Evolutionary conservation across 208 protist species (phyloP).

Genomic region (Novymonas esmeraldas): DNA sequence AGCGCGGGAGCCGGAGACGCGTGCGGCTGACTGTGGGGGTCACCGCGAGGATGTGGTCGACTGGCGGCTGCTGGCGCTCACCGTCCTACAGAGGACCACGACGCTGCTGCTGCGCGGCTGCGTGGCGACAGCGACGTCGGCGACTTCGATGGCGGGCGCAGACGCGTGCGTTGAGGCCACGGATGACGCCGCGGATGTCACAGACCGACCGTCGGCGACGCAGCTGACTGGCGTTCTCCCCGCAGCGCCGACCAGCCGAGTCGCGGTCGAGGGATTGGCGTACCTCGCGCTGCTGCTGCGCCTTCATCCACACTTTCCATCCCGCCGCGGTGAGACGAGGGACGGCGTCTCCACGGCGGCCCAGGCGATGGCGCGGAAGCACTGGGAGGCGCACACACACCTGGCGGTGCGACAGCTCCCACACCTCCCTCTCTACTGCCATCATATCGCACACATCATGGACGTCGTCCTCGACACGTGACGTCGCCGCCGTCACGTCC

Average conservation of each 20-base stretch:
- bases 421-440: constrained; percentile 4
- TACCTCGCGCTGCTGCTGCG: constrained; percentile 3
- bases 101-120: constrained; percentile 23
- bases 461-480: constrained; percentile 7
- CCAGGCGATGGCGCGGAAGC: constrained; percentile 4
- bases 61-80: constrained; percentile 17
- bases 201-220: too few relatives aligned
- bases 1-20: background rate
- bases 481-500: background rate
- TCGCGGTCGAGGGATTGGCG: constrained; percentile 15
- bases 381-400: constrained; percentile 18
- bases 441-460: constrained; percentile 12
- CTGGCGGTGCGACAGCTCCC: background rate
- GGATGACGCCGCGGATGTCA: background rate
- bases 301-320: background rate
- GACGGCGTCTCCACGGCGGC: background rate
- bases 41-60: background rate
- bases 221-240: too few relatives aligned
- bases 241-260: background rate
- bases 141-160: too few relatives aligned
- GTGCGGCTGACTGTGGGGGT: background rate
- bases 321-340: background rate
- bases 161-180: background rate
- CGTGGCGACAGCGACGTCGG: background rate
- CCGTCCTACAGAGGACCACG: constrained; percentile 9